A percentile compares a stretch with the other conserved stretches of the same genome.
Evolutionary conservation across 345 rosid genomes (phyloP).

Genomic region (Rhodomyrtus tomentosa): DNA sequence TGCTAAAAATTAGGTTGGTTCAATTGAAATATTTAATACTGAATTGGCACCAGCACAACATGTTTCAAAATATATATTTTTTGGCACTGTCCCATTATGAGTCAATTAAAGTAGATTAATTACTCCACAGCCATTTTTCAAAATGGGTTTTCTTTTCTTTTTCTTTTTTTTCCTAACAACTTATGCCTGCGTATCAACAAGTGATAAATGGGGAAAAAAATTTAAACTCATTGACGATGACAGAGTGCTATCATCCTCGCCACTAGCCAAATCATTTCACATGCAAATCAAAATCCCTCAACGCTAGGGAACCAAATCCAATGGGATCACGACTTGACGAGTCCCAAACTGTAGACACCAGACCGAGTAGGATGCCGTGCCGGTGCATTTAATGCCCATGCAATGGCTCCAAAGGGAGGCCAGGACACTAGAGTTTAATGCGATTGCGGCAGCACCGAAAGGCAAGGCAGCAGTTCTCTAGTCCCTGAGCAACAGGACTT

Average conservation of each 20-base stretch:
- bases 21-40: too few relatives aligned
- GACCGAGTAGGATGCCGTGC: not conserved
- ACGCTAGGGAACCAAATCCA: not conserved
- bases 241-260: not conserved
- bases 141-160: too few relatives aligned
- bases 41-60: too few relatives aligned
- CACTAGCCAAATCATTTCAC: not conserved
- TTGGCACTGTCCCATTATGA: not conserved
- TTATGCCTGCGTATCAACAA: rapidly evolving
- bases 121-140: too few relatives aligned
- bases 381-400: not conserved
- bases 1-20: too few relatives aligned
- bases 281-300: not conserved
- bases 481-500: not conserved
- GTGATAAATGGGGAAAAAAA: not conserved
- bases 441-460: not conserved
- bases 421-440: not conserved
- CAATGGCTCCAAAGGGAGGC: not conserved
- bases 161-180: not conserved
- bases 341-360: not conserved
- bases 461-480: not conserved
- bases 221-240: not conserved
- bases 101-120: not conserved
- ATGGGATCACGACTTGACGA: not conserved
- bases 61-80: too few relatives aligned